A percentile compares a stretch with the other conserved stretches of the same genome.
phyloP scores from a whole-genome alignment of 2,329 filamentous ascomycete species.

The Helminthosporium solani region DNA sequence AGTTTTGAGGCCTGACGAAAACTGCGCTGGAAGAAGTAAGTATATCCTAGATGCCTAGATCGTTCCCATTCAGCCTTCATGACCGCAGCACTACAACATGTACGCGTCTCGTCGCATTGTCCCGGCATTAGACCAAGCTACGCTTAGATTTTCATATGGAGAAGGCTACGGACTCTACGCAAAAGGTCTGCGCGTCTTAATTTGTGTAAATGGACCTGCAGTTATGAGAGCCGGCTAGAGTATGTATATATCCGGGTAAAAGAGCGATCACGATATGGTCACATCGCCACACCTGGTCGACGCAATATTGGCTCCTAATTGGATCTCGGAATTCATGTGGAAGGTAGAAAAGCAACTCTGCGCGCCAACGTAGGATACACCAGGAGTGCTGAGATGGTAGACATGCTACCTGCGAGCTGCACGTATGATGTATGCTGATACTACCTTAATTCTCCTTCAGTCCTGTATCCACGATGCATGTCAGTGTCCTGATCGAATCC shows the following conservation, averaged over 20 bases:
- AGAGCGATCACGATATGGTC: background rate
- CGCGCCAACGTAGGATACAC: no score
- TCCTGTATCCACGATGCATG: no score
- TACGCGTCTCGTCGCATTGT: no score
- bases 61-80: slow-evolving; percentile 1
- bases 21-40: slow-evolving; percentile 1
- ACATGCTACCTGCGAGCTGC: no score
- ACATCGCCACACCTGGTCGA: no score
- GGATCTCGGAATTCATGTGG: no score
- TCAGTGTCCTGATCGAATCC: no score
- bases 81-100: background rate
- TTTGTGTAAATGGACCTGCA: slow-evolving; percentile 4
- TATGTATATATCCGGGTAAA: slow-evolving; percentile 10
- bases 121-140: background rate
- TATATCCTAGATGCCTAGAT: slow-evolving; percentile 7
- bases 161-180: background rate
- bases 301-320: no score
- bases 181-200: slow-evolving; percentile 5
- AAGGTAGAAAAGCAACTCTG: no score
- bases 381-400: no score
- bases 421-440: no score
- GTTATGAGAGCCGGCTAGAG: background rate
- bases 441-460: no score
- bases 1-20: background rate
- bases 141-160: background rate